Base-by-base conservation (phyloP, 2,329 filamentous ascomycete species). In the Ilyonectria mors-panacis region DNA sequence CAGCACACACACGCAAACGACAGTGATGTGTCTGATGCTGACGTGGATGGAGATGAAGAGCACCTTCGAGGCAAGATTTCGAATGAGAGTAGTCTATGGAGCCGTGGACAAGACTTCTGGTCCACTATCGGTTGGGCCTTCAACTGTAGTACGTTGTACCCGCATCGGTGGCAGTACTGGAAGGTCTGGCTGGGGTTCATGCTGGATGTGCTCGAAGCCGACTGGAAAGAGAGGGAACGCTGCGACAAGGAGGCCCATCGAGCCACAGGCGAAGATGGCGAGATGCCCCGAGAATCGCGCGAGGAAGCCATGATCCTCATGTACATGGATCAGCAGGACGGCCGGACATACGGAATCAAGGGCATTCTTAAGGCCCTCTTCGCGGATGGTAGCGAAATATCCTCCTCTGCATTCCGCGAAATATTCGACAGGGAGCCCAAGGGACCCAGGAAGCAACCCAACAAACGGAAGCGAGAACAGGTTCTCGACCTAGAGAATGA, bases 81-180 rank as follows among this genome's bases (percentile, higher is more conserved):
- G 1, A 87, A 88, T 57, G 83, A 87, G 15, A 86, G 89, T 48
- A 91, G 92, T 33, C 70, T 98, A 2, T 97, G 93, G 89, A 83
- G 83, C 17, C 87, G 89, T n/a, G 93, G 92, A 1, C 90, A 93
- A 67, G 94, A 97, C 77, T 97, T 98, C 75, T 99, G 96, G 94
- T 88, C 91, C 47, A 88, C 93, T 0, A 87, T 96, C 0, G 96
- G 95, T 4, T 98, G 96, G 96, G 92, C 93, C 0, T 94, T 98
- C 79, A 96, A 95, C 77, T 98, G 95, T 82, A 95, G 94, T 58
- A 87, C 92, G 2, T 79, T 87, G 35, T 86, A 95, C 72, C 90
- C 90, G 1, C 86, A 88, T 45, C 87, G 95, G 21, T 98, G 96
- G 95, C 87, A 85, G 56, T 87, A 91, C 76, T 98, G 95, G 94